Conservation (phyloP, 1,284 basidiomycete species). For the Cerrena zonata region DNA sequence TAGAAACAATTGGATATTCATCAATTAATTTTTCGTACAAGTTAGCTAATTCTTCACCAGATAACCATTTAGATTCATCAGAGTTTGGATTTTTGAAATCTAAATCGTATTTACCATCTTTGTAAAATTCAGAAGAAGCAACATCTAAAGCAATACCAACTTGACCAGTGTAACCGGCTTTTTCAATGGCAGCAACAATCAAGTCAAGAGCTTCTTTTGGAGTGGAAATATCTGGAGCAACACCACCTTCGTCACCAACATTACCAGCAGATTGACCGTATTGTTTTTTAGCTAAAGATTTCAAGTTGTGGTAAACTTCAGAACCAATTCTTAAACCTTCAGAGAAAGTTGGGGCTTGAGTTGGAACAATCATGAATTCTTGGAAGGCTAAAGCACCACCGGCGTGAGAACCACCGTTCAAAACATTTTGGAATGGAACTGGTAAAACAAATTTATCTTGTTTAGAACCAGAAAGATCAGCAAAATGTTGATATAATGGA, state of each 20-base stretch:
- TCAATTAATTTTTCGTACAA: slow-evolving; percentile 83
- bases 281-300: slow-evolving; percentile 98
- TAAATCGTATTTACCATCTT: slow-evolving; percentile 99
- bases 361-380: slow-evolving; percentile 99
- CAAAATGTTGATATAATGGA: slow-evolving; percentile 95
- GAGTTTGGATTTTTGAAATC: slow-evolving; percentile 99
- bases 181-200: slow-evolving; percentile 91
- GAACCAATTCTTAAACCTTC: slow-evolving; percentile 99
- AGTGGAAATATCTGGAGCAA: slow-evolving; percentile 94
- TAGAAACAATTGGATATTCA: slow-evolving; percentile 94
- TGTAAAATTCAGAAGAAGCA: slow-evolving; percentile 99
- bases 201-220: slow-evolving; percentile 98
- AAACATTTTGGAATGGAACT: slow-evolving; percentile 94
- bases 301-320: slow-evolving; percentile 97
- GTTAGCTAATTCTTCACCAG: slow-evolving; percentile 88
- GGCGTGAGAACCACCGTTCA: slow-evolving; percentile 99
- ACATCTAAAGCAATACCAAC: slow-evolving; percentile 99
- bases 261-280: slow-evolving; percentile 95
- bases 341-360: slow-evolving; percentile 85
- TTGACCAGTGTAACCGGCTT: slow-evolving; percentile 97
- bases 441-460: slow-evolving; percentile 90
- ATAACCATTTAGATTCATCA: slow-evolving; percentile 92
- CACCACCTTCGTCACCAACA: slow-evolving; percentile 99
- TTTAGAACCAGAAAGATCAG: slow-evolving; percentile 89
- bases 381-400: slow-evolving; percentile 99